Evolutionary conservation across 306 rosid species (phyloP).

Genomic region (Quillaja saponaria): DNA sequence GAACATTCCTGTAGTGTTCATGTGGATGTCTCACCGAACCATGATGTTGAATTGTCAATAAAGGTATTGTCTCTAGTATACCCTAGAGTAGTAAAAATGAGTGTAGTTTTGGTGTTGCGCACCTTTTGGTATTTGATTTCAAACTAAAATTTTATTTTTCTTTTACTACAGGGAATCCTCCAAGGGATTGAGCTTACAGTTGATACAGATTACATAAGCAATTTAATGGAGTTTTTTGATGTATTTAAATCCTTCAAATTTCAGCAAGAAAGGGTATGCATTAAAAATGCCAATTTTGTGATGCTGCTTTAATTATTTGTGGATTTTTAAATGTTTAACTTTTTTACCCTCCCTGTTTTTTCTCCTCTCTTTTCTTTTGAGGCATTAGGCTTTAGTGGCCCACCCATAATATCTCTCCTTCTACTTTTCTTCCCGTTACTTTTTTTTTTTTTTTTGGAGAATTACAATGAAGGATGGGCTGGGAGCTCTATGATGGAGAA

Average conservation of each 20-base stretch:
- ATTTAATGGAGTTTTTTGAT: slow-evolving; percentile 52
- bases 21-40: slow-evolving; percentile 53
- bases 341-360: neutral
- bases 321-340: neutral
- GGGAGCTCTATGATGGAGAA: too few species aligned
- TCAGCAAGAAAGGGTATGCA: slow-evolving; percentile 77
- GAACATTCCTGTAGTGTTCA: slow-evolving; percentile 54
- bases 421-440: too few species aligned
- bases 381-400: neutral
- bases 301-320: neutral
- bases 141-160: slow-evolving; percentile 5
- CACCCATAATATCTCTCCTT: too few species aligned
- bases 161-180: slow-evolving; percentile 63
- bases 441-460: too few species aligned
- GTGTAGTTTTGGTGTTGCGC: slow-evolving; percentile 30
- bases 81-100: slow-evolving; percentile 22
- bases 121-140: too few species aligned
- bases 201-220: slow-evolving; percentile 49
- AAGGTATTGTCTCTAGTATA: slow-evolving; percentile 54
- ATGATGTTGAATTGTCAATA: slow-evolving; percentile 52
- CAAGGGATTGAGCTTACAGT: slow-evolving; percentile 62
- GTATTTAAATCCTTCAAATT: slow-evolving; percentile 56
- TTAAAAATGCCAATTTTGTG: too few species aligned
- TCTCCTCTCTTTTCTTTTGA: neutral
- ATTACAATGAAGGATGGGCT: too few species aligned